Base-by-base conservation (phyloP, 768 basidiomycete species). In the Pseudohyphozyma bogoriensis region DNA sequence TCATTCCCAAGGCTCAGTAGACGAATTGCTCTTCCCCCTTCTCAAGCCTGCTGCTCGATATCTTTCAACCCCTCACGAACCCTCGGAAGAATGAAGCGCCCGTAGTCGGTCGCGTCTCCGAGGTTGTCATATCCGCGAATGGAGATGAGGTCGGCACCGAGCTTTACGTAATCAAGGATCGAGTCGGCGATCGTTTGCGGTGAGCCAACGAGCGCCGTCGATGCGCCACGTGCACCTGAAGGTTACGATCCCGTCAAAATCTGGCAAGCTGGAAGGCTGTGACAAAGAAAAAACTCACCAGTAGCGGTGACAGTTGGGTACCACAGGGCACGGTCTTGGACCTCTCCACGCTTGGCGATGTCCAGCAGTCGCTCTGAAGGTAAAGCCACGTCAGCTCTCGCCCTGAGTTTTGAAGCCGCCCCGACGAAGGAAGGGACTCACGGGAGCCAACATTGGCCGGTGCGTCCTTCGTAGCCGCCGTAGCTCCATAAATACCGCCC, bases 151-250 rank as follows among this genome's bases (percentile, higher is more conserved):
- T 31, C 28, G 28, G 46, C 46, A 18, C 46, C 46, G 18, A 47
- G n/a, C 46, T 47, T 47, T n/a, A 47, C 46, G 46, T 47, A 47
- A 28, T 47, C 46, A 10, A 47, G 26, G 46, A 47, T 47, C 28
- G 46, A 28, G 20, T 47, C 46, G 16, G 28, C 28, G 20, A 47
- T n/a, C 8, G n/a, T 26, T 28, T 47, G 16, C 7, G 46, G 46
- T 18, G 46, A 18, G 11, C 46, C 46, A 28, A 47, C 46, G 11
- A 47, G 26, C n/a, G 46, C 46, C 6, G 46, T 47, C 15, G 46
- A 47, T 18, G 46, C 46, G 24, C 16, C 46, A 47, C 13, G 46
- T 5, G 44, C 10, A 37, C 11, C 18, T 37, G 10, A 37, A 18
- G 11, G 37, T 18, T 37, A 37, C 18, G 37, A 37, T 10, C 37